A percentile compares a stretch with the other conserved stretches of the same genome.
These are phyloP conservation scores for Silene noctiflora DNA, from an alignment of 179 eudicot species.

Conservation along the genomic window DNA sequence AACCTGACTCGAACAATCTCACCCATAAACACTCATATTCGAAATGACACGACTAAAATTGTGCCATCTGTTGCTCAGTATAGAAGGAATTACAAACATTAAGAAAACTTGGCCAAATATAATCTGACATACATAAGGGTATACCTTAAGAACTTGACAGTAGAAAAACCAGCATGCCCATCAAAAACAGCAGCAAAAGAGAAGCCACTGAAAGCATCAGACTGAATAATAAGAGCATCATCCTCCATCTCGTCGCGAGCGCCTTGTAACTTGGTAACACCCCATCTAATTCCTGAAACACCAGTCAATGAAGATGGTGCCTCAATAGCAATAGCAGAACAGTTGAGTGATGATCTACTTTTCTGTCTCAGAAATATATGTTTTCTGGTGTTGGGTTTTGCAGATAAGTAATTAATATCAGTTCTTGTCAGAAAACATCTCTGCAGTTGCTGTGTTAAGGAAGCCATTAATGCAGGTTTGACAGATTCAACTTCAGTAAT, in stretches of 20 bases:
- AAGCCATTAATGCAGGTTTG: slow-evolving; percentile 47
- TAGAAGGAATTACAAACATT: not conserved
- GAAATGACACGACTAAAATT: too few relatives aligned
- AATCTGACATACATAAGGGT: not conserved
- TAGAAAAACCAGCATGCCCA: slow-evolving; percentile 86
- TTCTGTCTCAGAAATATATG: slow-evolving; percentile 26
- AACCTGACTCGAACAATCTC: too few relatives aligned
- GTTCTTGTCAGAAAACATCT: slow-evolving; percentile 42
- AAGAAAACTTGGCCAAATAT: not conserved
- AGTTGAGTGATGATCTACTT: slow-evolving; percentile 33
- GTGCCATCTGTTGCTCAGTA: not conserved
- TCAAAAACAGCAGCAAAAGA: slow-evolving; percentile 92
- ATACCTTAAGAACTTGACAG: slow-evolving; percentile 76
- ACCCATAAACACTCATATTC: too few relatives aligned
- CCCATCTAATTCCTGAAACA: slow-evolving; percentile 62
- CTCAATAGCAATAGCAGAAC: slow-evolving; percentile 84
- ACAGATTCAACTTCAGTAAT: slow-evolving; percentile 17
- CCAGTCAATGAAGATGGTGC: slow-evolving; percentile 57
- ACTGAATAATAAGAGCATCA: slow-evolving; percentile 54
- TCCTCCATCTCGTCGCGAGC: slow-evolving; percentile 95
- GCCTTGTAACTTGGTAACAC: slow-evolving; percentile 70
- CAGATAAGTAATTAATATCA: slow-evolving; percentile 23
- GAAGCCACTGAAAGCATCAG: slow-evolving; percentile 58
- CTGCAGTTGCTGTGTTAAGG: slow-evolving; percentile 63
- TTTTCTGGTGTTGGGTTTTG: slow-evolving; percentile 32